Base-by-base conservation (phyloP, 768 basidiomycete species). In the Sporobolomyces pararoseus region DNA sequence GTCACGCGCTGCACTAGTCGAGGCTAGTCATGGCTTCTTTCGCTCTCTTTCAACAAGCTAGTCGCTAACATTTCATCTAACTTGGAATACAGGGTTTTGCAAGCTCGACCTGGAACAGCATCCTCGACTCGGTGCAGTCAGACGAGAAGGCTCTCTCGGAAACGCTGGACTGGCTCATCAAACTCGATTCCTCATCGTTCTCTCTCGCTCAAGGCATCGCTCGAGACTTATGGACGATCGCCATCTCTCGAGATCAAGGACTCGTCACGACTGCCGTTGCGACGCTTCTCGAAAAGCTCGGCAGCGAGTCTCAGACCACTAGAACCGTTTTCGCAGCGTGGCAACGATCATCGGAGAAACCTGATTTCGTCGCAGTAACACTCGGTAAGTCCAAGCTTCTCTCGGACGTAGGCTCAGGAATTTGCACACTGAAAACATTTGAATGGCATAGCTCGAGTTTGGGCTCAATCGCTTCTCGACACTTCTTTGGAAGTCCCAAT, bases 91-190 rank as follows among this genome's bases (percentile, higher is more conserved):
- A 51, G 47, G 39, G 7, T 27, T 17, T 9, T 29, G 25, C 37
- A 25, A 37, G n/a, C 34, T 17, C 47, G 14, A 34, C 42, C 12
- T 70, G 63, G 68, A 50, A 17, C 21, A 53, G 52, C n/a, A 39
- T 61, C 58, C 57, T 65, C 34, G 42, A 7, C 25, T 29, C 63
- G 0, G 39, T 65, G 32, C 14, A 19, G 12, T 13, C 35, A 4
- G 29, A n/a, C 21, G 52, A 44, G 16, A n/a, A 47, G 14, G 2
- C 52, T 3, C 42, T 62, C 12, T 4, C 17, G 46, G 19, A 23
- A 2, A 52, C 53, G 21, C n/a, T 68, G 60, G 4, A 27, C 17
- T 68, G 53, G 66, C 66, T 68, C 46, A 27, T 27, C 32, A 23
- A 29, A 9, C 27, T 25, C 16, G 35, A 23, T 23, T 39, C 55